These are phyloP conservation scores for Colletotrichum coccodes DNA, from an alignment of 2,329 filamentous ascomycete species.

Conservation along the genomic window DNA sequence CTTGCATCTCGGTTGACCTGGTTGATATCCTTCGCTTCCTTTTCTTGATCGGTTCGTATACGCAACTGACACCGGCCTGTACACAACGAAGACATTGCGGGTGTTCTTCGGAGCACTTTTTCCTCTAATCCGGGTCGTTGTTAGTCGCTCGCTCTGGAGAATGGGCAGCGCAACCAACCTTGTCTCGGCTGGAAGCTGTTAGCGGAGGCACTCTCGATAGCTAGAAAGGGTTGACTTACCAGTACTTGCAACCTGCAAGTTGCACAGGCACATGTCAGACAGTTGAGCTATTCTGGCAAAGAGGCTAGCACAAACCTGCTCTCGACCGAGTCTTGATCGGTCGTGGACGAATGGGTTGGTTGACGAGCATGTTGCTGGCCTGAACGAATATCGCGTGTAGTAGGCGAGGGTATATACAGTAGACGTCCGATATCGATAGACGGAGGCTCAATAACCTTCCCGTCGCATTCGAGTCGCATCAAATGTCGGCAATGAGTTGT, in stretches of 20 bases:
- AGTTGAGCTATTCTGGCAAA: not conserved
- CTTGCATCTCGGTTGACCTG: not conserved
- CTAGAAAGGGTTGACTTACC: slow-evolving; percentile 1
- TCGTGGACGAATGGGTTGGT: slow-evolving; percentile 30
- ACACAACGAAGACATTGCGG: slow-evolving; percentile 32
- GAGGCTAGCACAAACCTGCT: slow-evolving; percentile 31
- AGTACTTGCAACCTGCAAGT: slow-evolving; percentile 31
- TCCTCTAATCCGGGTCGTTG: slow-evolving; percentile 21
- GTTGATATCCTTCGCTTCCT: slow-evolving; percentile 28
- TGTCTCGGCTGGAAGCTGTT: slow-evolving; percentile 26
- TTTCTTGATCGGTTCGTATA: slow-evolving; percentile 34
- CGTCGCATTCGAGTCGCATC: not conserved
- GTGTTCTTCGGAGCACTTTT: slow-evolving; percentile 34
- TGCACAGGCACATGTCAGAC: slow-evolving; percentile 8
- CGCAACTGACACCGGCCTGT: slow-evolving; percentile 28
- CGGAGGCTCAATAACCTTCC: slow-evolving; percentile 3
- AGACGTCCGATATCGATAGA: not conserved
- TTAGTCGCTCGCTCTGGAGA: not conserved
- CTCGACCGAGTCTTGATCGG: slow-evolving; percentile 34
- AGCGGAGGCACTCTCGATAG: not conserved
- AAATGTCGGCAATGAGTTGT: not conserved
- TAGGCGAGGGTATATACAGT: not conserved
- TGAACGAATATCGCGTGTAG: not conserved
- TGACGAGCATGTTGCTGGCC: slow-evolving; percentile 27
- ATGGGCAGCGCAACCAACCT: slow-evolving; percentile 10